Base-by-base conservation (phyloP, 371 early-diverging fungal genomes). In the Circinella umbellata region DNA sequence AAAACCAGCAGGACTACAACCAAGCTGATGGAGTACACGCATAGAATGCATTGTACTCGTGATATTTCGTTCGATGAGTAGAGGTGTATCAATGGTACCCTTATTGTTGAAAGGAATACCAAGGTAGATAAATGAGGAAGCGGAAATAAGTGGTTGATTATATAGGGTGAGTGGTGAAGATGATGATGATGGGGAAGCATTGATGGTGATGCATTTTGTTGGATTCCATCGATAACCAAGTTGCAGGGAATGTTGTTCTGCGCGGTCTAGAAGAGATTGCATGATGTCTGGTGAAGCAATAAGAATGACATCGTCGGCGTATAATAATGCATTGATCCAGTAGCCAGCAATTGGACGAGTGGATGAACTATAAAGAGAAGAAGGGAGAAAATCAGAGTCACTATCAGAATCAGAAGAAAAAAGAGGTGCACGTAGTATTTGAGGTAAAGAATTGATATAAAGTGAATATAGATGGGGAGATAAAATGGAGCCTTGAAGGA, bases 171-270 rank as follows among this genome's bases (percentile, higher is more conserved):
- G 6, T n/a, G 60, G 17, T 34, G 34, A n/a, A n/a, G n/a, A 8
- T 48, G 55, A 20, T 20, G 36, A 15, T 14, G 35, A 42, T 6
- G 47, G 14, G 3, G 49, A 34, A 36, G 70, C 20, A n/a, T 27
- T 27, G 27, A 27, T 27, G 27, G 67, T 34, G 38, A 60, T 70
- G 36, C 68, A 76, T 62, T 76, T 76, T 36, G 11, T 27, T 0
- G 73, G 76, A 27, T 57, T 69, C 70, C 70, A 72, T 6, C 64
- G 69, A 46, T 76, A 76, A 0, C 73, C 73, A 27, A 27, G 27
- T 27, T 27, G 27, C 2, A 65, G 53, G 18, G 3, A 14, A 8
- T 6, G 73, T 0, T 46, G 47, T 59, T 70, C 71, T 18, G 55
- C 63, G 2, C 10, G 8, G 7, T 46, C 7, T 0, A 78, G 55